Evolutionary conservation across 768 basidiomycete species (phyloP).

Genomic region (Asterophora lycoperdoides): DNA sequence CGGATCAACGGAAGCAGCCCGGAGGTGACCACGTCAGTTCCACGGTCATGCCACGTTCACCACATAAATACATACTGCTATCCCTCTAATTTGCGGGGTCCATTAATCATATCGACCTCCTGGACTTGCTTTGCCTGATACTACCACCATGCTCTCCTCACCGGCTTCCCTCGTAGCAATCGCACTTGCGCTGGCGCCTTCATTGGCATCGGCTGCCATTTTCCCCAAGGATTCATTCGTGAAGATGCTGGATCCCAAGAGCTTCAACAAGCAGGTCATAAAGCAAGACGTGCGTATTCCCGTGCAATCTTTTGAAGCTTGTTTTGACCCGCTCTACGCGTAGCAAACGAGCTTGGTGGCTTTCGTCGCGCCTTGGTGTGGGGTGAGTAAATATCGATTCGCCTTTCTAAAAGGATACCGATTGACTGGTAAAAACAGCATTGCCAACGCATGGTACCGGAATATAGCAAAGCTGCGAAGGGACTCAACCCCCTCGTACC

Average conservation of each 20-base stretch:
- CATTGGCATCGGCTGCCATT: conserved; percentile 47
- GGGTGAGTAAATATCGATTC: conserved; percentile 42
- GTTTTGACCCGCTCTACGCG: background rate
- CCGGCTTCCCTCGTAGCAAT: conserved; percentile 30
- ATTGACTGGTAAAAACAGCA: conserved; percentile 45
- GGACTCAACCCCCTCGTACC: conserved; percentile 80
- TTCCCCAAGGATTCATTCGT: conserved; percentile 53
- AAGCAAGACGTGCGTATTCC: conserved; percentile 60
- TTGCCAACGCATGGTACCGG: conserved; percentile 81
- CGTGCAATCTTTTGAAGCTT: background rate
- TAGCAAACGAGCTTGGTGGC: conserved; percentile 79
- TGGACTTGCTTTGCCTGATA: background rate
- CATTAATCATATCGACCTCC: background rate
- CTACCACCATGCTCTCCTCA: conserved; percentile 28
- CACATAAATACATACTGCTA: conserved; percentile 1
- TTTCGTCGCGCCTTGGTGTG: conserved; percentile 95
- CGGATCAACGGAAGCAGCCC: conserved; percentile 1
- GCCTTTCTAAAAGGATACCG: background rate
- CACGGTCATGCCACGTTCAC: background rate
- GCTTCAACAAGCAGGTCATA: conserved; percentile 68
- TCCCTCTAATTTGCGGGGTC: no score
- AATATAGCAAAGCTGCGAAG: conserved; percentile 77
- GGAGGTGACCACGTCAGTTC: conserved; percentile 4
- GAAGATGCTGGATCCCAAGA: conserved; percentile 68
- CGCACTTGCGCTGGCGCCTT: conserved; percentile 37